Base-by-base conservation (phyloP, 768 basidiomycete genomes). In the Boletus speciosus region DNA sequence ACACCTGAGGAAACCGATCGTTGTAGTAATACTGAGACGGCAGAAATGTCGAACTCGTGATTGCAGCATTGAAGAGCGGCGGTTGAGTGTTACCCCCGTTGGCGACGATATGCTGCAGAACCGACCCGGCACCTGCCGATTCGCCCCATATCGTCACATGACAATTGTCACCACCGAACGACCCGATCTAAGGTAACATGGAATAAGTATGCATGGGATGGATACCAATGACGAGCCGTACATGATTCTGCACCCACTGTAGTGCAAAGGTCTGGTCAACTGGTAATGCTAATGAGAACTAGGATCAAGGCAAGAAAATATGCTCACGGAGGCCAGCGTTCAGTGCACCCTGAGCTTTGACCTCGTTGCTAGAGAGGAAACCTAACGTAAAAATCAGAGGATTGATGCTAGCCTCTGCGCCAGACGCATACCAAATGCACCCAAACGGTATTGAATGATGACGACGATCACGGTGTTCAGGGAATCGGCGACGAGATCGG, bases 71-170 rank as follows among this genome's bases (percentile, higher is more conserved):
- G 59, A 73, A 73, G 4, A 73, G 57, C 3, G 65, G 67, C 0
- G 72, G 72, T n/a, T 64, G 51, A 4, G 72, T 73, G 31, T 69
- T 57, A 0, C 72, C 71, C 21, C 62, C 63, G 15, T 72, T 49
- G 12, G 73, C 71, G 9, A 73, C 49, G n/a, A 73, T 51, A 14
- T 72, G 71, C 25, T 73, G 70, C 5, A 73, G 40, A 15, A 72
- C 68, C 10, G 71, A 72, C 3, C 71, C 71, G 2, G 59, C 72
- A n/a, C 71, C 72, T 15, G 60, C 69, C 0, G 67, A 72, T 59
- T 71, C 65, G 1, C 73, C 73, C 71, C 71, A 73, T 38, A 74
- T 69, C 9, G 71, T 73, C 21, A 74, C 73, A 48, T 60, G 57
- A 2, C 36, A 2, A 7, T 62, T 60, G 55, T 74, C 70, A 1